Base-by-base conservation (phyloP, 164 flowering plant genomes). In the Pachysandra terminalis region DNA sequence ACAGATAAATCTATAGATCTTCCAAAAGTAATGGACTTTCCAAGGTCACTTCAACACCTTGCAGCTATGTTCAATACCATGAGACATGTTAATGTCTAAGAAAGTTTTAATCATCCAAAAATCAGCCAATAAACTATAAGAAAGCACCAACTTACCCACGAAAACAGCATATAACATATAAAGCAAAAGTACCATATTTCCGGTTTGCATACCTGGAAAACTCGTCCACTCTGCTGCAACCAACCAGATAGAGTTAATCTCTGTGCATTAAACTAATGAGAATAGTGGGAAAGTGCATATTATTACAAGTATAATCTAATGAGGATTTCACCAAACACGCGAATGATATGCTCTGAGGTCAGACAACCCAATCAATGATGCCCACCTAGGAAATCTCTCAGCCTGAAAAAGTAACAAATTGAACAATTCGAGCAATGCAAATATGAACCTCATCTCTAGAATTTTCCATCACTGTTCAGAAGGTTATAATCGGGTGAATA, bases 151-250 rank as follows among this genome's bases (percentile, higher is more conserved):
- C 19, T 23, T 52, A 24, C 55, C 17, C 19, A n/a, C n/a, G 41
- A 21, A 26, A 19, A 8, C 10, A 63, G 55, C 22, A 58, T 57
- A 22, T 21, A 19, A 19, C 51, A 10, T 10, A 45, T 45, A 12
- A 15, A 32, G 37, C 37, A 3, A 3, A 15, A 45, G 51, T 17
- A 56, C 22, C 19, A 52, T 26, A 28, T 7, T 67, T 61, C 23
- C 51, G 69, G 53, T 48, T 61, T 55, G 24, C 70, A 10, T 85
- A 91, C 98, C 98, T 94, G 77, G 88, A 77, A 71, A 90, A 91
- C 64, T 91, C 96, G 53, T 88, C 89, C 78, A 90, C 82, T 74
- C 98, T 91, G 98, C 81, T 15, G 64, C 70, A 68, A 23, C 61
- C 32, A 75, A 67, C 65, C 14, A 70, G 73, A 54, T 1, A 53